phyloP scores from a whole-genome alignment of 371 early-diverging fungal genomes.

The Umbelopsis sp. region DNA sequence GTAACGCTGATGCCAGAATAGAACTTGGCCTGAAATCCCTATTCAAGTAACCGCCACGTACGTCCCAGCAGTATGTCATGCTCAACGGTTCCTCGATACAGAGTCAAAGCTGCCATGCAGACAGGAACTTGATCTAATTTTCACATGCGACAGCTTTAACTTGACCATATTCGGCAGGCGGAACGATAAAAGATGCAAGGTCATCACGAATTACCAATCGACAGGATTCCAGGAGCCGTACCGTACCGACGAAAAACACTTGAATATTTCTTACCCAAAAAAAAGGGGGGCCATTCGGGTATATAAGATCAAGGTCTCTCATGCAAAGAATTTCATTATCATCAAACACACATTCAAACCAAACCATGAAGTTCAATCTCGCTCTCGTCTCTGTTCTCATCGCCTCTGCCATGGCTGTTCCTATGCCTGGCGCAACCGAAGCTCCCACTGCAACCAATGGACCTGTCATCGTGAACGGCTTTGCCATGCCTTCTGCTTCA shows the following conservation, averaged over 20 bases:
- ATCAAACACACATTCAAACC: neutral
- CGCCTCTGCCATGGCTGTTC: conserved; percentile 6
- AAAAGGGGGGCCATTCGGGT: neutral
- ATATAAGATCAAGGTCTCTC: neutral
- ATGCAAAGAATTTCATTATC: neutral
- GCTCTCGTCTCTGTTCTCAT: conserved; percentile 10
- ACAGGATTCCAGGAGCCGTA: neutral
- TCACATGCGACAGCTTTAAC: neutral
- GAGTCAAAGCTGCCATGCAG: conserved; percentile 14
- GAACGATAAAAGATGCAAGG: neutral
- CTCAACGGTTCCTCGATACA: neutral
- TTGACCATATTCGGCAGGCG: neutral
- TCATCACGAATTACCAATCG: conserved; percentile 9
- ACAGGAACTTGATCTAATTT: neutral
- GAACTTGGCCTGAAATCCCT: neutral
- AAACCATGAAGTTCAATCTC: conserved; percentile 7
- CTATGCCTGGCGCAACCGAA: neutral
- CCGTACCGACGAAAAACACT: neutral
- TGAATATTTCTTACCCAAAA: no score
- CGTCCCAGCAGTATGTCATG: neutral
- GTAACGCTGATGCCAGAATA: neutral
- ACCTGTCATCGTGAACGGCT: conserved; percentile 3
- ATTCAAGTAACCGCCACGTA: neutral
- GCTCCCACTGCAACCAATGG: conserved; percentile 7
- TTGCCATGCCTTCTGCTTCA: conserved; percentile 10